phyloP scores from a whole-genome alignment of 352 stramenopile genomes.

The Phytophthora litchii region DNA sequence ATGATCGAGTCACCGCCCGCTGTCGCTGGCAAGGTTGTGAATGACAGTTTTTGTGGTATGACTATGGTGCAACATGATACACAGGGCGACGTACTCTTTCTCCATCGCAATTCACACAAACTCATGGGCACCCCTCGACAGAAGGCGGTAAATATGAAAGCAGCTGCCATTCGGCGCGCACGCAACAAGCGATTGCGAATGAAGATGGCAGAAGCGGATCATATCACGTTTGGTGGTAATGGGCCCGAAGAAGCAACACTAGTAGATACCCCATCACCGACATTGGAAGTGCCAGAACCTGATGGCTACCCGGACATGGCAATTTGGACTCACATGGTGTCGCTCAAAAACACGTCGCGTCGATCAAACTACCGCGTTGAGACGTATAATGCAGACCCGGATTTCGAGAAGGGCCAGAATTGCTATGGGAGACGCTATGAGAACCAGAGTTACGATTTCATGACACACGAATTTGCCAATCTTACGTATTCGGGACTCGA shows the following conservation, averaged over 20 bases:
- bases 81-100: constrained; percentile 42
- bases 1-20: constrained; percentile 50
- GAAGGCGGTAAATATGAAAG: constrained; percentile 31
- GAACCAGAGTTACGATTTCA: constrained; percentile 44
- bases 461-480: constrained; percentile 34
- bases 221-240: constrained; percentile 8
- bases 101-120: constrained; percentile 61
- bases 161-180: constrained; percentile 26
- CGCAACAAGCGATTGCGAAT: constrained; percentile 32
- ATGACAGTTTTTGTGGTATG: constrained; percentile 50
- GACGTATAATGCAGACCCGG: constrained; percentile 46
- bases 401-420: constrained; percentile 52
- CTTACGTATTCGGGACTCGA: constrained; percentile 41
- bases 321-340: constrained; percentile 70
- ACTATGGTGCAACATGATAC: constrained; percentile 55
- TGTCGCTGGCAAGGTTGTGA: constrained; percentile 41
- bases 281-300: constrained; percentile 16
- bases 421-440: constrained; percentile 57
- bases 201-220: constrained; percentile 33
- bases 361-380: constrained; percentile 51
- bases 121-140: constrained; percentile 31
- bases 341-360: constrained; percentile 48
- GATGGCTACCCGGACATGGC: constrained; percentile 46
- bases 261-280: constrained; percentile 26
- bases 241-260: background rate